phyloP scores from a whole-genome alignment of 2,329 filamentous ascomycete genomes.

The Diplodia seriata region DNA sequence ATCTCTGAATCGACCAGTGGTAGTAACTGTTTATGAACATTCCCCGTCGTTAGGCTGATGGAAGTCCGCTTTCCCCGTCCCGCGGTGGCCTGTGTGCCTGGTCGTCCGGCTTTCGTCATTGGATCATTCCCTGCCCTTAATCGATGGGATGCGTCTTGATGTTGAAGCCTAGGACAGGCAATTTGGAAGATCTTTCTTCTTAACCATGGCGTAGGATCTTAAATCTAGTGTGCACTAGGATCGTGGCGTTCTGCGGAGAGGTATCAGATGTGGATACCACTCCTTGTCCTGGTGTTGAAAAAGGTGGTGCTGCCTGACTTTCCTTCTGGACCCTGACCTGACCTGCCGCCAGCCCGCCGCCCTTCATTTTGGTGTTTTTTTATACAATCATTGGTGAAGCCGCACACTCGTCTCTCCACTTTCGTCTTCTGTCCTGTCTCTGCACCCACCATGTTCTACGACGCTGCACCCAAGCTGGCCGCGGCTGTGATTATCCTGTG shows the following conservation, averaged over 20 bases:
- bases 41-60: neutral
- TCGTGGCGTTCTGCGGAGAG: constrained; percentile 1
- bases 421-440: neutral
- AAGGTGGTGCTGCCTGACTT: neutral
- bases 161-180: neutral
- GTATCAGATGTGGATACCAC: neutral
- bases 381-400: neutral
- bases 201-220: neutral
- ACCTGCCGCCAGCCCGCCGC: neutral
- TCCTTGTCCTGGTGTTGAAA: neutral
- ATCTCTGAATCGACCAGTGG: neutral
- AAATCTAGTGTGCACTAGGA: neutral
- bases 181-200: neutral
- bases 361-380: neutral
- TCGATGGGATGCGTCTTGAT: neutral
- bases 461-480: constrained; percentile 3
- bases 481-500: constrained; percentile 4
- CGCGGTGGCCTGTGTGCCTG: neutral
- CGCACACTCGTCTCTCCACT: neutral
- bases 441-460: constrained; percentile 8
- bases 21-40: neutral
- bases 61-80: constrained; percentile 2
- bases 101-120: neutral
- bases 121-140: neutral
- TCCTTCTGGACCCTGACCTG: neutral